Base-by-base conservation (phyloP, 495 filamentous ascomycete species). In the Recurvomyces mirabilis region DNA sequence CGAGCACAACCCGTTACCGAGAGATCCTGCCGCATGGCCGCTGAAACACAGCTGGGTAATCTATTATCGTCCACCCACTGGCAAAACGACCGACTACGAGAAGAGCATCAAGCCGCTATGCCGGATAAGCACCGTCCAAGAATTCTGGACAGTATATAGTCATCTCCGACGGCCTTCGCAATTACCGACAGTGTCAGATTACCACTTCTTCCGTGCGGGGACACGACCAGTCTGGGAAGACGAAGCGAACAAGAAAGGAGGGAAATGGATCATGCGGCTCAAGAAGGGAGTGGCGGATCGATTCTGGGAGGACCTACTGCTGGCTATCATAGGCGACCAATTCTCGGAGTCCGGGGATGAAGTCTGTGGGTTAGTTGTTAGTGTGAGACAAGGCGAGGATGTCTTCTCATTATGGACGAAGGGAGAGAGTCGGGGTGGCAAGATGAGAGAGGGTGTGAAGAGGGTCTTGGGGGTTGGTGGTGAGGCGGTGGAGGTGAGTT, bases 141-240 rank as follows among this genome's bases (percentile, higher is more conserved):
- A 89, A 28, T 96, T 98, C 63, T 96, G 88, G 78, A 68, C 74
- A n/a, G 74, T 93, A 12, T 96, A 94, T 61, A 70, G 75, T 19
- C 89, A 96, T 61, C 71, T 98, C 38, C 93, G 93, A 61, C 78
- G 84, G 14, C 93, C 91, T 1, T 94, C 84, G 31, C 66, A 74
- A 12, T 70, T 98, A 37, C 91, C 91, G 9, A 79, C 87, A 17
- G 91, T 96, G 22, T 94, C 87, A 12, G 91, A 98, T 59, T 98
- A 95, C 60, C 93, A 96, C 61, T 80, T 98, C 41, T 98, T 98
- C 68, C 93, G 91, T 70, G 87, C 93, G 57, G 93, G 87, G 36
- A 87, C 96, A 22, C 78, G 91, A 46, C 91, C 91, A 28, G 91
- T 96, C 58, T 98, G 91, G 91, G 91, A 98, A 65, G 91, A 98